Percentiles rank a stretch among this genome's conserved stretches.
These are phyloP conservation scores for Scleromitrula shiraiana DNA, from an alignment of 2,329 filamentous ascomycete species.

Conservation along the genomic window DNA sequence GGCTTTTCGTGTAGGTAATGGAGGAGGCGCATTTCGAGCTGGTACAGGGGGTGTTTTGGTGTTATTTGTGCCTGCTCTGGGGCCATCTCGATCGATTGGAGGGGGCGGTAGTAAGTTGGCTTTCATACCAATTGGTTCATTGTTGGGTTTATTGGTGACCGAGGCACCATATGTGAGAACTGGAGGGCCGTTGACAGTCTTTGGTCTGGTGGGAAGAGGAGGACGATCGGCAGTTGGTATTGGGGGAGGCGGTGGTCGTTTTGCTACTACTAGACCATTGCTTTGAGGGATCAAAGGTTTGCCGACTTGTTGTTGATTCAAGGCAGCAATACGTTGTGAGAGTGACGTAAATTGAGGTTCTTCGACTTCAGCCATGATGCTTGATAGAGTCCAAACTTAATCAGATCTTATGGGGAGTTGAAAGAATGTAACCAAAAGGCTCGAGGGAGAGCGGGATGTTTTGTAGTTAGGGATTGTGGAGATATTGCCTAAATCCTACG, in stretches of 20 bases:
- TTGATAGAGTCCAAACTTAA: not conserved
- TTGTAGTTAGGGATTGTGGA: too few relatives aligned
- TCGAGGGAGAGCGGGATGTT: not conserved
- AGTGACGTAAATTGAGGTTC: slow-evolving; percentile 54
- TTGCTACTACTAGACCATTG: slow-evolving; percentile 3
- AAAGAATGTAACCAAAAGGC: not conserved
- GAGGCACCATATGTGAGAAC: slow-evolving; percentile 25
- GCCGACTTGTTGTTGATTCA: slow-evolving; percentile 37
- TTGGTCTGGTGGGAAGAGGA: slow-evolving; percentile 31
- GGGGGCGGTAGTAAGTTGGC: slow-evolving; percentile 25
- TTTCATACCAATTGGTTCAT: slow-evolving; percentile 21
- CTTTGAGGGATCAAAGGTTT: slow-evolving; percentile 16
- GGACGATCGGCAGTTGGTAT: slow-evolving; percentile 37
- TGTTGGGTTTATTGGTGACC: slow-evolving; percentile 19
- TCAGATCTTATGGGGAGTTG: not conserved
- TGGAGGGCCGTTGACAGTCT: slow-evolving; percentile 32
- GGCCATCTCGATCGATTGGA: slow-evolving; percentile 24
- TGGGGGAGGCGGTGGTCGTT: slow-evolving; percentile 49
- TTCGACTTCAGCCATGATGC: slow-evolving; percentile 50
- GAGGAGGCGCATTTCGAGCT: slow-evolving; percentile 33
- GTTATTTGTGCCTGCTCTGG: slow-evolving; percentile 9
- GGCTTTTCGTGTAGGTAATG: slow-evolving; percentile 42
- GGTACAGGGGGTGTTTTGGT: slow-evolving; percentile 20
- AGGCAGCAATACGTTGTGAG: slow-evolving; percentile 54
- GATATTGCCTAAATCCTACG: slow-evolving; percentile 3